These are phyloP conservation scores for Colletotrichum coccodes DNA, from an alignment of 2,329 filamentous ascomycete genomes.

Conservation along the genomic window DNA sequence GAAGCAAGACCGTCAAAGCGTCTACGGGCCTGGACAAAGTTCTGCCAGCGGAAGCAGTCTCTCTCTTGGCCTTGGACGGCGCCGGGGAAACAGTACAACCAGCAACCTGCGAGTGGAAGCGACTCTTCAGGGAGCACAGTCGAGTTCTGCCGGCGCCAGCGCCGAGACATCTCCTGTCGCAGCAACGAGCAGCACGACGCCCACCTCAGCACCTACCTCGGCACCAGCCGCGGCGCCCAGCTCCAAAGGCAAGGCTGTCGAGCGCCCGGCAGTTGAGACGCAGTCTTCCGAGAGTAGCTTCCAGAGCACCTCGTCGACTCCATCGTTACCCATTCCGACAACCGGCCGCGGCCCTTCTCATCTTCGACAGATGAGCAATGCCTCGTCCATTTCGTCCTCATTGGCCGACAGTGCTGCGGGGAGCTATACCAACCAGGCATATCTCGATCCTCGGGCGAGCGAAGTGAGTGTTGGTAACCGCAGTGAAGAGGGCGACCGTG, in stretches of 20 bases:
- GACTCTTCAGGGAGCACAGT: slow-evolving; percentile 55
- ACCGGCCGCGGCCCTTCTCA: slow-evolving; percentile 73
- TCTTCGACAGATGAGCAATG: slow-evolving; percentile 85
- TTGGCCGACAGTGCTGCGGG: slow-evolving; percentile 72
- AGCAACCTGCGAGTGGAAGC: slow-evolving; percentile 70
- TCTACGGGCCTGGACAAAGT: slow-evolving; percentile 53
- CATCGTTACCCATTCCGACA: slow-evolving; percentile 56
- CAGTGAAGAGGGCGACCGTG: slow-evolving; percentile 60
- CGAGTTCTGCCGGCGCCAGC: slow-evolving; percentile 15
- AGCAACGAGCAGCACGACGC: slow-evolving; percentile 43
- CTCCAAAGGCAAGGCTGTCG: slow-evolving; percentile 77
- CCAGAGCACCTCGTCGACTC: slow-evolving; percentile 43
- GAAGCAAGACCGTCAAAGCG: slow-evolving; percentile 59
- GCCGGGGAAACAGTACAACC: slow-evolving; percentile 67
- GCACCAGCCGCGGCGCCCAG: slow-evolving; percentile 45
- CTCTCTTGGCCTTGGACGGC: slow-evolving; percentile 68
- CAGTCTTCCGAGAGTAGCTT: slow-evolving; percentile 35
- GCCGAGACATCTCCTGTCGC: slow-evolving; percentile 39
- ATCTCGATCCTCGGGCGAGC: slow-evolving; percentile 61
- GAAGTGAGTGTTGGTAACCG: slow-evolving; percentile 61
- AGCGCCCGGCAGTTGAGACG: slow-evolving; percentile 54
- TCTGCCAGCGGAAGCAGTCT: slow-evolving; percentile 72
- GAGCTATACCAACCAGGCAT: slow-evolving; percentile 55
- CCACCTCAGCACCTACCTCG: slow-evolving; percentile 7
- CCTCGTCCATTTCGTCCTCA: slow-evolving; percentile 85